Conservation (phyloP, 805 yeast genomes). For the Jamesozyma hellenica region DNA sequence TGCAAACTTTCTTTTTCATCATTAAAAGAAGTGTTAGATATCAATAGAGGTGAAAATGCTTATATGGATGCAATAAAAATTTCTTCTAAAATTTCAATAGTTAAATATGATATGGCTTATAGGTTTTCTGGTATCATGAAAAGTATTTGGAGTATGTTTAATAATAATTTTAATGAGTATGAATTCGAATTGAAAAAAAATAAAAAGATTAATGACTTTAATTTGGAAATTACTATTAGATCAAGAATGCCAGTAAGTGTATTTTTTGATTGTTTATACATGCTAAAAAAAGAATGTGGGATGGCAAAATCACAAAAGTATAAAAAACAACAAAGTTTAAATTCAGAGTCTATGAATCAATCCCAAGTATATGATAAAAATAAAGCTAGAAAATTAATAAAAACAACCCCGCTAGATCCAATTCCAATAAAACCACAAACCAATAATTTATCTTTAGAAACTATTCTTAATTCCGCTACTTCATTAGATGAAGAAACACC, state of each 20-base stretch:
- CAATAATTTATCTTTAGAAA: conserved; percentile 1
- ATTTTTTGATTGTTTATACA: conserved; percentile 80
- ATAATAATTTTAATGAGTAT: conserved; percentile 40
- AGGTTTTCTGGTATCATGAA: conserved; percentile 87
- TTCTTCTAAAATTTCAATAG: conserved; percentile 67
- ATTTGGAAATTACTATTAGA: conserved; percentile 44
- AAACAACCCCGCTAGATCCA: conserved; percentile 73
- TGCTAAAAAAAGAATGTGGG: conserved; percentile 64
- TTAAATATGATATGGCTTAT: conserved; percentile 85
- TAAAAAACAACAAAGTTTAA: conserved; percentile 26
- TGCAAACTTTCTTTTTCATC: conserved; percentile 70
- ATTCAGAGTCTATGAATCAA: no score
- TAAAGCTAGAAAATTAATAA: conserved; percentile 60
- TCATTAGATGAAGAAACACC: neutral
- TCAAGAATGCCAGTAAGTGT: conserved; percentile 86
- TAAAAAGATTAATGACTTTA: conserved; percentile 31
- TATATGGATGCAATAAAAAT: conserved; percentile 56
- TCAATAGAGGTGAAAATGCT: conserved; percentile 57
- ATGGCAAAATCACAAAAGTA: conserved; percentile 27
- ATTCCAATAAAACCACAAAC: conserved; percentile 42
- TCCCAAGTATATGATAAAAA: conserved; percentile 26
- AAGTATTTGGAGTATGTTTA: conserved; percentile 82
- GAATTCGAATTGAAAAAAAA: neutral
- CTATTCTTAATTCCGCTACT: conserved; percentile 1
- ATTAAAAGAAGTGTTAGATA: conserved; percentile 54